A percentile compares a stretch with the other conserved stretches of the same genome.
Evolutionary conservation across 2,329 filamentous ascomycete genomes (phyloP).

Genomic region (Aphanoascus verrucosus): DNA sequence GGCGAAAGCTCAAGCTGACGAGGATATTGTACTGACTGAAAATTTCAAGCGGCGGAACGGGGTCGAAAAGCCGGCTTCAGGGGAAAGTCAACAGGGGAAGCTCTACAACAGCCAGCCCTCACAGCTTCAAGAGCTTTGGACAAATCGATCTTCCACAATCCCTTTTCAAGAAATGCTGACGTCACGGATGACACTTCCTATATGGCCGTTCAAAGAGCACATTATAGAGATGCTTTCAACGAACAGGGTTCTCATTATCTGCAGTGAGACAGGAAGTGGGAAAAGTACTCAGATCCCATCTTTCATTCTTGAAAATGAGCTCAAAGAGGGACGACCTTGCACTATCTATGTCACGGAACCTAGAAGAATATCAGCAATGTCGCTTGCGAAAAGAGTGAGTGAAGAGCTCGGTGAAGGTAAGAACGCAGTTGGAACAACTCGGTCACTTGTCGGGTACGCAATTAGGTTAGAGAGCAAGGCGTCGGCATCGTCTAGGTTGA

Average conservation of each 20-base stretch:
- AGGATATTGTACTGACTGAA: constrained; percentile 64
- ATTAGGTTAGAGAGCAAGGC: constrained; percentile 87
- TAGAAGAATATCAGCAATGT: constrained; percentile 89
- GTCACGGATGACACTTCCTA: constrained; percentile 70
- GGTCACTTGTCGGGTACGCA: constrained; percentile 86
- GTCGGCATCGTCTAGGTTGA: constrained; percentile 66
- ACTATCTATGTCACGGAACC: constrained; percentile 96
- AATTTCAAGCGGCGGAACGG: constrained; percentile 53
- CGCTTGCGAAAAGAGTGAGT: constrained; percentile 81
- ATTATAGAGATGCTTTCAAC: constrained; percentile 67
- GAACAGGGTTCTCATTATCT: constrained; percentile 83
- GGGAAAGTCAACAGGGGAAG: background rate
- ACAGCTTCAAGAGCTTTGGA: constrained; percentile 37
- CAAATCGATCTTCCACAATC: constrained; percentile 39
- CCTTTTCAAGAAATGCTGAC: constrained; percentile 69
- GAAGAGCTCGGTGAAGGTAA: constrained; percentile 84
- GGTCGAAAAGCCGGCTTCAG: background rate
- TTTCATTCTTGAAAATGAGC: constrained; percentile 81
- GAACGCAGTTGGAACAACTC: constrained; percentile 66
- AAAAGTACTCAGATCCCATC: constrained; percentile 97
- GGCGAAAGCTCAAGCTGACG: constrained; percentile 43
- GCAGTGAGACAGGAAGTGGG: constrained; percentile 90
- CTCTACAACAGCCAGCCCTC: background rate
- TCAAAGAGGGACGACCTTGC: constrained; percentile 67
- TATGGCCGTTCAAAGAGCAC: constrained; percentile 72